Base-by-base conservation (phyloP, 495 filamentous ascomycete genomes). In the Chaetomium cochliodes region DNA sequence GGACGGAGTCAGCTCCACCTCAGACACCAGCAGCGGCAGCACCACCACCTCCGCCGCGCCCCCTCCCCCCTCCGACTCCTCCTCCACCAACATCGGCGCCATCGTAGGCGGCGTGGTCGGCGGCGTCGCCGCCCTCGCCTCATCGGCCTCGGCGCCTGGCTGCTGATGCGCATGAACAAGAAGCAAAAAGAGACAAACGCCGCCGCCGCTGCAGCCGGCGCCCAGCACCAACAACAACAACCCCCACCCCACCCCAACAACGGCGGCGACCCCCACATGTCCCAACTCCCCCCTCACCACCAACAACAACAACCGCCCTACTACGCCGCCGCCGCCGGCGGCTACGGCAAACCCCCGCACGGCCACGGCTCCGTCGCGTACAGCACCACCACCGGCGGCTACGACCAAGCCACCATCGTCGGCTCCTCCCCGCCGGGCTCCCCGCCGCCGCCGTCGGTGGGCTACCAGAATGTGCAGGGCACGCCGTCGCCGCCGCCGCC, bases 81-180 rank as follows among this genome's bases (percentile, higher is more conserved):
- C 66, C 5, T 57, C 65, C 0, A 53, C 65, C 22, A 66, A 66
- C 13, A 30, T 67, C 26, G 71, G 63, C 49, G 9, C 65, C 11
- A 67, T 67, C 23, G 58, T 65, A 4, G 62, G 66, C 58, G 66
- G 62, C 23, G 65, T 67, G 13, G 62, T 68, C 4, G 62, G 62
- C 22, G 62, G 58, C 8, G 5, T 68, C 11, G 62, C 33, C 26
- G 65, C 55, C 8, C 13, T 67, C 25, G 46, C 23, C 26, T 67
- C 12, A 55, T 67, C 50, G n/a, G 12, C 47, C 39, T 67, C 16
- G 55, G 33, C 39, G 39, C 60, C 59, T 62, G 52, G 53, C 7
- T 20, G 16, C 33, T 67, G 0, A 42, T 37, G 58, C 65, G 59
- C 41, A 50, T 49, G 12, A 39, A 57, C 42, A 12, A 50, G 28